These are phyloP conservation scores for Phyllosticta citriasiana DNA, from an alignment of 2,329 filamentous ascomycete genomes.

Conservation along the genomic window DNA sequence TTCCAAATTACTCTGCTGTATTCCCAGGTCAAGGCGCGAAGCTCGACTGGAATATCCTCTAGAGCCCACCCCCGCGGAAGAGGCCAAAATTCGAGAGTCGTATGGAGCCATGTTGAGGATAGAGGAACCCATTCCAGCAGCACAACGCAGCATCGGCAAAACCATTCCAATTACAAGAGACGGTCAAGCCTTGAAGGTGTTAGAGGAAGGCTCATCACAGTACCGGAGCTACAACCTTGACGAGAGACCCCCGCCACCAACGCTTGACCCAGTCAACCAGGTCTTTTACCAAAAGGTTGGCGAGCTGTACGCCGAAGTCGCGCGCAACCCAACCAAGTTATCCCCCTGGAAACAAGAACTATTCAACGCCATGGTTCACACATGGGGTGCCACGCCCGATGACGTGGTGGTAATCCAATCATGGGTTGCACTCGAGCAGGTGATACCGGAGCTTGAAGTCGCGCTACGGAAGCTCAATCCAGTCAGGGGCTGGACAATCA, in stretches of 20 bases:
- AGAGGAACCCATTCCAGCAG: not conserved
- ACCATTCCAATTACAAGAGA: conserved; percentile 37
- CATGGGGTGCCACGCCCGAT: not conserved
- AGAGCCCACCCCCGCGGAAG: not conserved
- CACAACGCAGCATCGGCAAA: not conserved
- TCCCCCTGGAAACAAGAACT: not conserved
- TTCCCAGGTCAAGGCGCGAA: not conserved
- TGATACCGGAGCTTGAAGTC: not conserved
- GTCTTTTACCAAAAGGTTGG: conserved; percentile 16
- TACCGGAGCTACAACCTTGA: conserved; percentile 53
- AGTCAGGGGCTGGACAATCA: not conserved
- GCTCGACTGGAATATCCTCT: not conserved
- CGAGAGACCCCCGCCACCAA: not conserved
- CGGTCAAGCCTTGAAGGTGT: conserved; percentile 48
- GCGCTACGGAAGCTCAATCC: not conserved
- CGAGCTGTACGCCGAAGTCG: conserved; percentile 41
- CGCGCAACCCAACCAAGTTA: conserved; percentile 66
- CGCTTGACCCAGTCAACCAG: not conserved
- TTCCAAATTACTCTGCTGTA: not conserved
- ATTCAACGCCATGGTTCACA: not conserved
- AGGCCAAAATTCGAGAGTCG: not conserved
- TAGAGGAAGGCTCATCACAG: conserved; percentile 60
- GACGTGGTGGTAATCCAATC: not conserved
- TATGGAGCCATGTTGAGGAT: not conserved
- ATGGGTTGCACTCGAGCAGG: not conserved